These are phyloP conservation scores for Pythium sukuiense DNA, from an alignment of 352 stramenopile genomes.

Conservation along the genomic window DNA sequence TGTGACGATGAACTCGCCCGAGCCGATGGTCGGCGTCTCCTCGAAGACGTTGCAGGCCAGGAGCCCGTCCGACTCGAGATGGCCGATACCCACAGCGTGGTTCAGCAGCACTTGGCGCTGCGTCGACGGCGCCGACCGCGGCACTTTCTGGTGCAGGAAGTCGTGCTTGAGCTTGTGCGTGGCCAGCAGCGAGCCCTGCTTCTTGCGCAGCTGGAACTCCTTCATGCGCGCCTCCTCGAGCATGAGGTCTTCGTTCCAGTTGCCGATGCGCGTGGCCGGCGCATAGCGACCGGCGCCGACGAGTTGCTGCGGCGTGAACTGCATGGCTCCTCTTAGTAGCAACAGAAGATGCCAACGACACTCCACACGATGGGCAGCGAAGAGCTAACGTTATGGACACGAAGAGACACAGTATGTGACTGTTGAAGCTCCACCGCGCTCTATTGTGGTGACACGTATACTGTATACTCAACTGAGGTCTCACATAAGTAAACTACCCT, in stretches of 20 bases:
- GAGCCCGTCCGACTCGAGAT: constrained; percentile 49
- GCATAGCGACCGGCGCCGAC: constrained; percentile 81
- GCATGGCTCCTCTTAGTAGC: constrained; percentile 40
- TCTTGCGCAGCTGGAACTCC: constrained; percentile 81
- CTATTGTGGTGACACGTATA: neutral
- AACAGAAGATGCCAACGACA: too few relatives aligned
- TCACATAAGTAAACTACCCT: neutral
- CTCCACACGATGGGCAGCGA: neutral
- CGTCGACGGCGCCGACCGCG: constrained; percentile 44
- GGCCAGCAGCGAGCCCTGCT: constrained; percentile 75
- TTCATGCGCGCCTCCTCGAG: constrained; percentile 84
- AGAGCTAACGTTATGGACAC: neutral
- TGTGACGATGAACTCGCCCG: constrained; percentile 71
- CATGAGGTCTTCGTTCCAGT: constrained; percentile 91
- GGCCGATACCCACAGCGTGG: constrained; percentile 53
- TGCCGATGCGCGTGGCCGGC: constrained; percentile 79
- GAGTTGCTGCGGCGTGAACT: constrained; percentile 91
- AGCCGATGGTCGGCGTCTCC: constrained; percentile 78
- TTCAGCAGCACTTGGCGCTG: constrained; percentile 47
- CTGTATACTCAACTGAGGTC: neutral
- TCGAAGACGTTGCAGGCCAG: constrained; percentile 82
- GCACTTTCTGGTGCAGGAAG: constrained; percentile 67
- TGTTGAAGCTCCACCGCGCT: neutral
- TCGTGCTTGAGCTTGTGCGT: constrained; percentile 80
- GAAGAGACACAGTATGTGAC: neutral